Evolutionary conservation across 345 rosid genomes (phyloP).

Genomic region (Litchi chinensis): DNA sequence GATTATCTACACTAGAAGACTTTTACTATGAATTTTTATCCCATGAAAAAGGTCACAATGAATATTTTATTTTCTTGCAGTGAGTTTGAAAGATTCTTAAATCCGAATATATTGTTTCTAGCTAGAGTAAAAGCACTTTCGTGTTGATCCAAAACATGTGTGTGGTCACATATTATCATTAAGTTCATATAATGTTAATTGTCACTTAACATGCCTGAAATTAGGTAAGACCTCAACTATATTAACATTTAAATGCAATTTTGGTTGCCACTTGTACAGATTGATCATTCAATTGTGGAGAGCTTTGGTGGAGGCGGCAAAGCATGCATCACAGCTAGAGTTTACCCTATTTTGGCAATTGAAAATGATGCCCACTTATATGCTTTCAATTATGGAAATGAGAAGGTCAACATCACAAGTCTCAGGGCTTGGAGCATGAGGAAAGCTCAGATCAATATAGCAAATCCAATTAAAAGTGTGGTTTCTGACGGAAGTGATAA

Average conservation of each 20-base stretch:
- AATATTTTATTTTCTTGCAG: no score
- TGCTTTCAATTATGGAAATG: conserved; percentile 43
- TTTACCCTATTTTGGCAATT: conserved; percentile 54
- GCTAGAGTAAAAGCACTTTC: no score
- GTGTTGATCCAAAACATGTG: no score
- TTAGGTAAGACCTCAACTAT: no score
- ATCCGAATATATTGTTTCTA: no score
- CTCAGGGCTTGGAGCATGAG: conserved; percentile 44
- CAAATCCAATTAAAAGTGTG: neutral
- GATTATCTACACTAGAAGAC: no score
- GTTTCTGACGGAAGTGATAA: neutral
- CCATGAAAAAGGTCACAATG: no score
- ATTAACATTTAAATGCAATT: neutral
- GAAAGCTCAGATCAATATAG: conserved; percentile 29
- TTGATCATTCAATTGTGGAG: conserved; percentile 65
- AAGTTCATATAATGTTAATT: neutral
- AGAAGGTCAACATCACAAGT: conserved; percentile 27
- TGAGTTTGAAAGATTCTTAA: no score
- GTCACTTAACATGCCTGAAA: neutral
- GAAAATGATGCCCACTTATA: conserved; percentile 32
- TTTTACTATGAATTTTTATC: no score
- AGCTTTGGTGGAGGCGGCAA: conserved; percentile 55
- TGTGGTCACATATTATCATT: no score
- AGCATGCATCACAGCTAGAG: conserved; percentile 54
- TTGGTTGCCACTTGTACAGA: conserved; percentile 17